Evolutionary conservation across 176 grass and related monocot species (phyloP), one percentile per base, ranked within the genome.

Genomic region (Triticum timopheevii): DNA sequence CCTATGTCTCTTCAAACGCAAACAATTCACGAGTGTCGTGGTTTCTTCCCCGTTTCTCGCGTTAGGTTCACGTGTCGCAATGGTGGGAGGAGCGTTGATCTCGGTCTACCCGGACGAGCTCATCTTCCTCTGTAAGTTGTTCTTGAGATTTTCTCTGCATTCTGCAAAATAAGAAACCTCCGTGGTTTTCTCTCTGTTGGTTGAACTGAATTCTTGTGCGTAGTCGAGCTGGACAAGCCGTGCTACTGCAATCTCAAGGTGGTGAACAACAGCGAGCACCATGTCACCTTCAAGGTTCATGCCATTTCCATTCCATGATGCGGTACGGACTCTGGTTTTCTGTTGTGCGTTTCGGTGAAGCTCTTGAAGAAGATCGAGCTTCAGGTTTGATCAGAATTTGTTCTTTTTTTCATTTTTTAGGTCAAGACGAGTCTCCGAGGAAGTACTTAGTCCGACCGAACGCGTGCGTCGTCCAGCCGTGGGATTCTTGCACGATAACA

Each of bases 401-500:
- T 31, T 31, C 31, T 31, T 31, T 31, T 31, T 31, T 25, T 58
- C 45, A 7, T 62, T 82, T 25, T 40, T 27, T 88, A 98, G 96
- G 96, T 98, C 44, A 98, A 98, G 90, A 98, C 94, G 6, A 98
- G 38, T 98, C 96, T 50, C 96, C 96, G 20, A 98, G 91, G 87
- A 98, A 98, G 59, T 98, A 98, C 82, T 98, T 98, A 61, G 96
- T 98, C 73, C 90, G 96, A 69, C 96, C 96, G 20, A 98, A 96
- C 79, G 85, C 96, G 11, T 90, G 79, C 81, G 86, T 98, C 38
- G 88, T 98, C 56, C 96, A 94, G 65, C 96, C 96, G 34, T 98
- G 96, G 96, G 96, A 98, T 90, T 96, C 96, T 36, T 98, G 93
- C 82, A 96, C 86, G 20, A 85, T 98, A 78, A 98, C 88, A 84